These are phyloP conservation scores for Rutstroemia sydowiana DNA, from an alignment of 2,329 filamentous ascomycete genomes.

Conservation along the genomic window DNA sequence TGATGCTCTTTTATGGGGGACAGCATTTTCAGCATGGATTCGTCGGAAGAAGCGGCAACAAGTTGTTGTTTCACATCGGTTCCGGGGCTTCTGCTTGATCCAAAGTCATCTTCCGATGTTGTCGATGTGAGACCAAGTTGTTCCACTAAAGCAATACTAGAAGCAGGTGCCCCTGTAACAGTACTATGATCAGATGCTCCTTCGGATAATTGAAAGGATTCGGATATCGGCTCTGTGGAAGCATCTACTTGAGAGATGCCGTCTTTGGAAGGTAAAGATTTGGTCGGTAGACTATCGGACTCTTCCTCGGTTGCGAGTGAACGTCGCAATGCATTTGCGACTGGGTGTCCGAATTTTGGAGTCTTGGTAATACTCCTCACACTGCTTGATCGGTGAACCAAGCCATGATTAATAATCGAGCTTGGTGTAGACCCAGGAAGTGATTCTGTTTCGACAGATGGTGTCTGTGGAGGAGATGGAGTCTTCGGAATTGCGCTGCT, in stretches of 20 bases:
- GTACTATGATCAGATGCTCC: too few species aligned
- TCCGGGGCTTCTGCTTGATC: too few species aligned
- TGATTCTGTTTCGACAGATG: neutral
- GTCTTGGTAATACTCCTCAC: slow-evolving; percentile 1
- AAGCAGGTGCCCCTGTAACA: slow-evolving; percentile 1
- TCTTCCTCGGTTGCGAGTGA: slow-evolving; percentile 2
- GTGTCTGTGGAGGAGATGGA: slow-evolving; percentile 7
- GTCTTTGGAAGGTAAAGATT: too few species aligned
- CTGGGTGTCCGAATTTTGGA: slow-evolving; percentile 5
- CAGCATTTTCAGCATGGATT: neutral
- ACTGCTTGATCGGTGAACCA: slow-evolving; percentile 1
- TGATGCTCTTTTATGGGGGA: neutral
- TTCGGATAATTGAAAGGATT: too few species aligned
- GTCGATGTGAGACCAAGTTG: slow-evolving; percentile 2
- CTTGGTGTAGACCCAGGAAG: neutral
- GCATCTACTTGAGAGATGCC: too few species aligned
- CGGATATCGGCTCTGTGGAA: too few species aligned
- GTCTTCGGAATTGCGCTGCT: neutral
- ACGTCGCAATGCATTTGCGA: slow-evolving; percentile 5
- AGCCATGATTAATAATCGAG: neutral
- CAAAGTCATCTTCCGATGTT: too few species aligned
- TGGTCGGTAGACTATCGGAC: too few species aligned
- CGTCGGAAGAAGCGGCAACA: neutral
- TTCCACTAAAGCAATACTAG: slow-evolving; percentile 7
- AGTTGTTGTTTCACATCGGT: neutral